Base-by-base conservation (phyloP, 306 rosid genomes). In the Castanopsis chinensis region DNA sequence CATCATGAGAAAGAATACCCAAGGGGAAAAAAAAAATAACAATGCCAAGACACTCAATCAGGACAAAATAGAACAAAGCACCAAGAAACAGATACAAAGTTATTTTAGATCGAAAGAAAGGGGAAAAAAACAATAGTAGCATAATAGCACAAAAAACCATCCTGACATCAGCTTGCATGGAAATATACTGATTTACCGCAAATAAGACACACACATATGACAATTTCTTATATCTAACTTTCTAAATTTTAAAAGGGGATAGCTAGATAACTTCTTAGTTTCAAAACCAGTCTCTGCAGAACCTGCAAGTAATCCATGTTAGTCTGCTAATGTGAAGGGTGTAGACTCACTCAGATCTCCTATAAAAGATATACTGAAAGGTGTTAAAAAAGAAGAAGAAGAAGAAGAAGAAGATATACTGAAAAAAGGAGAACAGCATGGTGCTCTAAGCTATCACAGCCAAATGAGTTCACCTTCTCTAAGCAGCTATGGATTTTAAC, bases 401-500 rank as follows among this genome's bases (percentile, higher is more conserved):
- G n/a, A n/a, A n/a, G n/a, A n/a, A n/a, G n/a, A n/a, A n/a, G n/a
- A 19, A 30, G 43, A 15, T 30, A 30, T 17, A 15, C 49, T 27
- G 18, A 65, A 6, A 65, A n/a, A n/a, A n/a, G 72, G 27, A 19
- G 52, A 68, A 68, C 17, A 65, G 69, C 74, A 73, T 53, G 54
- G 32, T 64, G 25, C 51, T 65, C 72, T 41, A 41, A 68, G 20
- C 52, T 19, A 58, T 33, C 41, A 75, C 70, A 63, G 45, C 73
- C 60, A 80, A 54, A 35, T 33, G 17, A 60, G 57, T 77, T 69
- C 59, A 76, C 69, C 53, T 37, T 61, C 23, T 43, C 78, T 72
- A 23, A 73, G 41, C 13, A 67, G 71, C 23, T 63, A 82, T 18
- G 37, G 70, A 79, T 70, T 80, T 52, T 91, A 88, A 94, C 98